phyloP scores from a whole-genome alignment of 2,329 filamentous ascomycete genomes.

The Pestalotiopsis sp. region DNA sequence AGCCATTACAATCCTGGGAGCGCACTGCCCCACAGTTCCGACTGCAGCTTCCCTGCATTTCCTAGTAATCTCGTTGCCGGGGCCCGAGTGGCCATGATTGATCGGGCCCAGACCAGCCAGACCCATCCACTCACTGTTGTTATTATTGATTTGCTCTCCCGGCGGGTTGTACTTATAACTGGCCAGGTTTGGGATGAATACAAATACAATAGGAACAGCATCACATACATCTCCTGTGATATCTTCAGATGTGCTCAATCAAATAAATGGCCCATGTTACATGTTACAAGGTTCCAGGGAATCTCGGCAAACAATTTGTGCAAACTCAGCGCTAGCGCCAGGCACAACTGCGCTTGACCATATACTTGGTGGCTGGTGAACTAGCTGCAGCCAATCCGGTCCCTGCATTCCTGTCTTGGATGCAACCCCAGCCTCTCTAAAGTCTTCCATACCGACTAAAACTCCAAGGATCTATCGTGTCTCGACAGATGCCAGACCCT shows the following conservation, averaged over 20 bases:
- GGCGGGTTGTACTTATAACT: too few species aligned
- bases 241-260: too few species aligned
- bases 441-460: neutral
- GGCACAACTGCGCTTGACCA: conserved; percentile 5
- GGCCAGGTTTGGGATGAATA: too few species aligned
- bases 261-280: neutral
- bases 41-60: neutral
- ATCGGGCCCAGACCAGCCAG: neutral
- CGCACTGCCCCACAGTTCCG: neutral
- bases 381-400: conserved; percentile 1
- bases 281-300: neutral
- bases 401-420: neutral
- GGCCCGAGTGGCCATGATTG: neutral
- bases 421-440: neutral
- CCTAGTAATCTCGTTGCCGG: neutral
- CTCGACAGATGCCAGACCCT: neutral
- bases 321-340: conserved; percentile 4
- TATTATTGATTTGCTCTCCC: neutral
- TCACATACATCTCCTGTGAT: too few species aligned
- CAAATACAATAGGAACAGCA: too few species aligned
- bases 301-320: neutral
- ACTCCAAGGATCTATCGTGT: neutral
- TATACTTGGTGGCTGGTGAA: conserved; percentile 5
- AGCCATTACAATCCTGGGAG: neutral
- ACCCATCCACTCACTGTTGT: neutral